These are phyloP conservation scores for Lotus japonicus DNA, from an alignment of 306 rosid species.

Conservation along the genomic window DNA sequence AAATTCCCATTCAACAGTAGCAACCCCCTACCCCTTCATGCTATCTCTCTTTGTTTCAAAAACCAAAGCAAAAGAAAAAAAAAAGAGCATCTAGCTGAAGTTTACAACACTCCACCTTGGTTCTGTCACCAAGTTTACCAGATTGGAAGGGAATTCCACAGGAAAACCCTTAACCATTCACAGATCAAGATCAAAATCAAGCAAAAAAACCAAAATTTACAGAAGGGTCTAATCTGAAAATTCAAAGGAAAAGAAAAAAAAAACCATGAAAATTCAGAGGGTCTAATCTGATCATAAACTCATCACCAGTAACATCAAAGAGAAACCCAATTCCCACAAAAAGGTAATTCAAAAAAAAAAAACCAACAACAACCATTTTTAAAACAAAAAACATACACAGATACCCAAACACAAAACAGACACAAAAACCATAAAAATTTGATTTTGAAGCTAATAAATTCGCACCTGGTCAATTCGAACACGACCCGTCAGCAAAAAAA, in stretches of 20 bases:
- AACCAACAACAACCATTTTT: no score
- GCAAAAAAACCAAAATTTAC: neutral
- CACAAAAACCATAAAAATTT: neutral
- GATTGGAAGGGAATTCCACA: slow-evolving; percentile 5
- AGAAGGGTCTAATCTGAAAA: neutral
- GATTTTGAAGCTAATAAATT: slow-evolving; percentile 11
- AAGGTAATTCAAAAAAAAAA: neutral
- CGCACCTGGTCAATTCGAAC: slow-evolving; percentile 21
- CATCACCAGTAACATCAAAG: slow-evolving; percentile 11
- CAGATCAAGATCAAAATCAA: slow-evolving; percentile 24
- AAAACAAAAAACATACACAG: neutral
- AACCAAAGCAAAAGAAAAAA: no score
- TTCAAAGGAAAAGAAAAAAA: slow-evolving; percentile 12
- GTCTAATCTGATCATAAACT: slow-evolving; percentile 6
- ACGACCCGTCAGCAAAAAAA: slow-evolving; percentile 3
- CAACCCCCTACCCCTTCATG: neutral
- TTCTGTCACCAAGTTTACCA: neutral
- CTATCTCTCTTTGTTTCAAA: neutral
- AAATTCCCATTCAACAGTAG: neutral
- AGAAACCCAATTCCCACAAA: neutral
- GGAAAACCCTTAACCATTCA: neutral
- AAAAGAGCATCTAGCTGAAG: slow-evolving; percentile 3
- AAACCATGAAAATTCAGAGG: neutral
- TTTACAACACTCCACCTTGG: neutral
- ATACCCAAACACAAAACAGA: neutral